phyloP scores from a whole-genome alignment of 2,329 filamentous ascomycete genomes.

The Hypoxylon sp. region DNA sequence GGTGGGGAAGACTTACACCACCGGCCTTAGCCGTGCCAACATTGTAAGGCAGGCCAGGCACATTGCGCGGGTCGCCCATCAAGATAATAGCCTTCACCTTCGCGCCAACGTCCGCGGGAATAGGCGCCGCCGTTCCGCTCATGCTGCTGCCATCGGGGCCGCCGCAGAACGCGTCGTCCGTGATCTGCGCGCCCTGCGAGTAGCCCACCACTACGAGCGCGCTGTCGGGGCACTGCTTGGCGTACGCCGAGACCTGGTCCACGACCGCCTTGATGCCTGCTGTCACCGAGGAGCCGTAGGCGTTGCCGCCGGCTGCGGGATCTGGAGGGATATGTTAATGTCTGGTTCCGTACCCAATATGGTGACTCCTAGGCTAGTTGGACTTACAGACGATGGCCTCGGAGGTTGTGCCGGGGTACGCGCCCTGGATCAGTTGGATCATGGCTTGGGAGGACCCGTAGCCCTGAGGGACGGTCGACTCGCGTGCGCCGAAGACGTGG shows the following conservation, averaged over 20 bases:
- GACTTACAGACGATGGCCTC: slow-evolving; percentile 28
- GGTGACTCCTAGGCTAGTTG: not conserved
- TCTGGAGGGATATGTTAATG: slow-evolving; percentile 65
- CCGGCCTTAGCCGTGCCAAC: slow-evolving; percentile 72
- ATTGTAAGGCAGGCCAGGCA: slow-evolving; percentile 69
- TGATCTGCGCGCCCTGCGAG: slow-evolving; percentile 75
- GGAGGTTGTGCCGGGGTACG: slow-evolving; percentile 59
- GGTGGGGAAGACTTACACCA: slow-evolving; percentile 65
- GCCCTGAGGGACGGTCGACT: slow-evolving; percentile 63
- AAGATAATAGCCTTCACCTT: slow-evolving; percentile 74
- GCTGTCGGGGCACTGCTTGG: slow-evolving; percentile 68
- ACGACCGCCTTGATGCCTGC: slow-evolving; percentile 70
- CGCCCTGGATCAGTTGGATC: slow-evolving; percentile 61
- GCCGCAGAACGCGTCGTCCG: slow-evolving; percentile 73
- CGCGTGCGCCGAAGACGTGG: slow-evolving; percentile 67
- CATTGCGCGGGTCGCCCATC: slow-evolving; percentile 73
- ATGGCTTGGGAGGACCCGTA: slow-evolving; percentile 62
- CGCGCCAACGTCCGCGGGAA: slow-evolving; percentile 57
- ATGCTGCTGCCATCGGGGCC: slow-evolving; percentile 54
- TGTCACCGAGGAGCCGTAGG: slow-evolving; percentile 69
- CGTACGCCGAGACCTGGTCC: slow-evolving; percentile 69
- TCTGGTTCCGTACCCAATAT: not conserved
- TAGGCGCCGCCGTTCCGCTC: slow-evolving; percentile 22
- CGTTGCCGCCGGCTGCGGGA: slow-evolving; percentile 66
- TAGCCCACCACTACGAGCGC: slow-evolving; percentile 74